Evolutionary conservation across 257 asterid genomes (phyloP), one percentile per base, ranked within the genome.

Genomic region (Solanum chaucha): DNA sequence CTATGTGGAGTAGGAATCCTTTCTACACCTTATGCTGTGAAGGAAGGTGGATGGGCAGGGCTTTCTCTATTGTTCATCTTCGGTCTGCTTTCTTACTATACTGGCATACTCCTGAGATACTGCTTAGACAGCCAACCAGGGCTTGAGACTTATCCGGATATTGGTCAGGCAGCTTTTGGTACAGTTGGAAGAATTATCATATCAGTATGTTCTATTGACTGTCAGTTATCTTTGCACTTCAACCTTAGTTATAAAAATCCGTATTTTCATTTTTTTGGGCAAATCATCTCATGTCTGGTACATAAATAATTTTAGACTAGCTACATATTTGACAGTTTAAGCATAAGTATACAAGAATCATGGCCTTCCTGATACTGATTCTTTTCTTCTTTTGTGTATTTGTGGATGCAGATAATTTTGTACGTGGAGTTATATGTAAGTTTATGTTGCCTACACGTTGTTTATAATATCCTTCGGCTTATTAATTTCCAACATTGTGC

Each of bases 141-240:
- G 34, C 98, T 97, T 20, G 96, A 92, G 83, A 97, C 99, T 2
- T 97, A 97, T 85, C 99, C 99, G 0, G 99, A 97, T 88, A 95
- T 97, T 82, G 99, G 99, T 87, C 98, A 96, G 90, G 99, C 98
- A 46, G 99, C 99, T 14, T 97, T 97, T 41, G 99, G 99, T 46
- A 91, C 92, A 3, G 24, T 71, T 4, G 99, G 99, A n/a, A 98
- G 99, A 80, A 67, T 95, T 70, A 86, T 88, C 88, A 93, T 97
- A 87, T 97, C 99, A 4, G 99, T 97, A 92, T 85, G 99, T 91
- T 12, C 86, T 65, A 30, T 65, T 48, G 68, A n/a, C 35, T 84
- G 24, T 46, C 68, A 81, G 6, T 48, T 28, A 19, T 81, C 85
- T 48, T 48, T 48, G 44, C 28, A 48, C 19, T 80, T 80, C 67